phyloP scores from a whole-genome alignment of 805 yeast genomes.

The Komagataella phaffii region DNA sequence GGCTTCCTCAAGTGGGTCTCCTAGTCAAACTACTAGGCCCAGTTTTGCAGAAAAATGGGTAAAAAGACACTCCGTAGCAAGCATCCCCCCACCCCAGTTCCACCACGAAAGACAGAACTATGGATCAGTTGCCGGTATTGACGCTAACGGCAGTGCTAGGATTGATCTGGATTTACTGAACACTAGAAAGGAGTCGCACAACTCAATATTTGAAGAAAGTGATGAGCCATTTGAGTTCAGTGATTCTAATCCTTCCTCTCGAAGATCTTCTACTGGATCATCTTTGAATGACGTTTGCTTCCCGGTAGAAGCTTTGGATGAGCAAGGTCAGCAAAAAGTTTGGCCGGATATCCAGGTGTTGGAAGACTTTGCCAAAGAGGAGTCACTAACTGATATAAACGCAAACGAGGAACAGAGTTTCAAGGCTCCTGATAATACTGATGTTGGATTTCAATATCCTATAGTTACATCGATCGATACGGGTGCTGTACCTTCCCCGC shows the following conservation, averaged over 20 bases:
- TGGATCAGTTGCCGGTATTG: neutral
- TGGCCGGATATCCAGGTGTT: conserved; percentile 84
- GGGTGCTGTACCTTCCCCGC: conserved; percentile 12
- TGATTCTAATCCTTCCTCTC: conserved; percentile 47
- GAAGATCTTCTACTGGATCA: conserved; percentile 49
- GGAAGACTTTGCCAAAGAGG: conserved; percentile 68
- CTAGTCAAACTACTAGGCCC: conserved; percentile 6
- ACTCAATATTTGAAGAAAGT: neutral
- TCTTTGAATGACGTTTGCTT: conserved; percentile 89
- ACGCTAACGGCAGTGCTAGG: neutral
- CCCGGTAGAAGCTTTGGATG: conserved; percentile 48
- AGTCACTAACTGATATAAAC: conserved; percentile 21
- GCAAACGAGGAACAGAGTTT: conserved; percentile 13
- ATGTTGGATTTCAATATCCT: conserved; percentile 26
- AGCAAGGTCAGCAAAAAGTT: conserved; percentile 17
- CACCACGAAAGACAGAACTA: neutral
- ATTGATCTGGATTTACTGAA: conserved; percentile 13
- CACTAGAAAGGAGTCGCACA: conserved; percentile 19
- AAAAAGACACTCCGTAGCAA: conserved; percentile 6
- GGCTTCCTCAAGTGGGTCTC: neutral
- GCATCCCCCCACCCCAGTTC: neutral
- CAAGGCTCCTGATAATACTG: conserved; percentile 7
- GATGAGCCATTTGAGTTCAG: neutral
- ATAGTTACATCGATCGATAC: conserved; percentile 17
- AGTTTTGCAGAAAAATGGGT: conserved; percentile 17